Base-by-base conservation (phyloP, 169 alveolate genomes). In the Amoebophrya sp. region DNA sequence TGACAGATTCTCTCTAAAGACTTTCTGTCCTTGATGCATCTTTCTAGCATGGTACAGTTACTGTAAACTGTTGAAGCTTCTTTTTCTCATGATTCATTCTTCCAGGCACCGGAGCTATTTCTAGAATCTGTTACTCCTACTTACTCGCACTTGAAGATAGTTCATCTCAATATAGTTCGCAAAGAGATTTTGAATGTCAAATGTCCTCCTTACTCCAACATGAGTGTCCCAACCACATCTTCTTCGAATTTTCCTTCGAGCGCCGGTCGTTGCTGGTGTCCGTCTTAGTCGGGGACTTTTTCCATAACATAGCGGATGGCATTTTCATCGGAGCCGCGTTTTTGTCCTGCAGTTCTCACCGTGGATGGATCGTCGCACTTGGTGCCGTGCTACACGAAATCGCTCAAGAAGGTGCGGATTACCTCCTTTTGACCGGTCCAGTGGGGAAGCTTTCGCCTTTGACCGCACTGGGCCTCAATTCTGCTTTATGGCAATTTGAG, bases 381-480 rank as follows among this genome's bases (percentile, higher is more conserved):
- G 83, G 83, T 6, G 83, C 83, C 36, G 83, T 65, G 83, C 26
- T 65, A 36, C 83, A 65, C 83, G 83, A 65, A 18, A 65, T 65
- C 26, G 83, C 83, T 29, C 83, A 65, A 36, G 83, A 65, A 65
- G n/a, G 18, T 36, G 83, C 83, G 36, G 83, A 65, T 36, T 65
- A 65, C 83, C 83, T 65, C 2, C 0, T 65, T 29, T n/a, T n/a
- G n/a, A 65, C 83, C 83, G 83, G 83, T 18, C 83, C 83, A 36
- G 83, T 6, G 33, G 33, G 33, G 33, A n/a, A n/a, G n/a, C 26
- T 65, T 6, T 65, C 83, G 12, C 83, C 83, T 29, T 29, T 65
- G 83, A 65, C 18, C 18, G 83, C 83, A 36, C 83, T 65, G 36
- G 83, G 36, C 3, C 26, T 65, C 38, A 65, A 65, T 65, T 65